Evolutionary conservation across 352 stramenopile genomes (phyloP), one percentile per base, ranked within the genome.

Genomic region (Pythium guiyangense): DNA sequence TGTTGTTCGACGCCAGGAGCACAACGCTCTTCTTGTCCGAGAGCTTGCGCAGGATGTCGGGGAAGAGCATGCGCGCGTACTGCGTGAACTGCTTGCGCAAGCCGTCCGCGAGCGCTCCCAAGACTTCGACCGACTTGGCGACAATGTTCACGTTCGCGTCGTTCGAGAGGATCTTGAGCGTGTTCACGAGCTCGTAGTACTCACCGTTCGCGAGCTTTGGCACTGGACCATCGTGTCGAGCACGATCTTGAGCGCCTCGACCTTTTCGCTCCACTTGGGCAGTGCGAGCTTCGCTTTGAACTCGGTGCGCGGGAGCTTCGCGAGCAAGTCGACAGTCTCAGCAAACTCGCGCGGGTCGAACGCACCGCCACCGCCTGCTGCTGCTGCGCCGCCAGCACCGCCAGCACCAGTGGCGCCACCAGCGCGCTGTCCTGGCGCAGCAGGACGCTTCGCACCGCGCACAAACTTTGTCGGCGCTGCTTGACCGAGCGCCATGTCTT

Each of bases 141-240:
- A 88, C 73, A 54, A 96, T 94, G 49, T 96, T 94, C 25, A 96
- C 86, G 55, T 96, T 96, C 18, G 86, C 79, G 54, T 96, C 86
- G 40, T 90, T 91, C 18, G 64, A 84, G 12, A 91, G 60, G 15
- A 89, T 51, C 56, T 94, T 94, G 14, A 96, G 63, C 4, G 79
- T 93, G 35, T 81, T 84, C 49, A 96, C 82, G 12, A 96, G 68
- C 62, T 96, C 86, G 59, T 90, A 90, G 62, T 88, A 96, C 18
- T 96, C 86, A 18, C 84, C 86, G 52, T 90, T 88, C 25, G 84
- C 83, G 20, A 96, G 72, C 64, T 96, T 96, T 6, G 86, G 86
- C 20, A 96, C 70, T 5, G 84, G 73, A 1, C 86, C 86, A 94
- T 88, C 45, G 84, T 35, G 20, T 94, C 84, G 29, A 96, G 52